Conservation (phyloP, 1,139 yeast genomes). For the Suhomyces yuchorum region DNA sequence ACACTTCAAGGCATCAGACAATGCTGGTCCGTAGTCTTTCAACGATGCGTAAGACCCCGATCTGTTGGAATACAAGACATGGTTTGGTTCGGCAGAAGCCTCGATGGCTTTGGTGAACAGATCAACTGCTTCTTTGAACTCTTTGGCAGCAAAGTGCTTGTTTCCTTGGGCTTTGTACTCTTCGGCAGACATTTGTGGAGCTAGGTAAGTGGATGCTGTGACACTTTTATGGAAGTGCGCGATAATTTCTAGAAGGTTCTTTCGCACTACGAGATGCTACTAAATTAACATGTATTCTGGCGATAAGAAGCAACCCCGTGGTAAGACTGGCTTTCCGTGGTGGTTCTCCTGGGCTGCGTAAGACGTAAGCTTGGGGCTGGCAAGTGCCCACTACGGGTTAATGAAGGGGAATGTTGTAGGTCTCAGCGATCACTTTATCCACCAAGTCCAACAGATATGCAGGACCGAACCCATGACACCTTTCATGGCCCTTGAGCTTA, state of each 20-base stretch:
- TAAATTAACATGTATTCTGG: neutral
- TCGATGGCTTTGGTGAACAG: constrained; percentile 84
- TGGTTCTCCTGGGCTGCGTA: neutral
- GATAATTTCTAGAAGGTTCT: constrained; percentile 11
- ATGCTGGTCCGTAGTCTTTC: constrained; percentile 71
- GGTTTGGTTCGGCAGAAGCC: constrained; percentile 79
- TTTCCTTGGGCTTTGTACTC: constrained; percentile 85
- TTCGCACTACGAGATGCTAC: neutral
- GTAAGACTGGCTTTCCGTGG: neutral
- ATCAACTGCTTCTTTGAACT: constrained; percentile 78
- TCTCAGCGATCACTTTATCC: constrained; percentile 34
- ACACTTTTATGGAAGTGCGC: constrained; percentile 2
- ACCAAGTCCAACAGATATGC: constrained; percentile 62
- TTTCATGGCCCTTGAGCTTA: constrained; percentile 63
- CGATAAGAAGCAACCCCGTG: neutral
- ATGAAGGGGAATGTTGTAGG: constrained; percentile 4
- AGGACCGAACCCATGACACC: constrained; percentile 83
- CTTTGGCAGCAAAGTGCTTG: constrained; percentile 87
- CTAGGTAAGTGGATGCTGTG: neutral
- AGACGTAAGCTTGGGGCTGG: too few relatives aligned
- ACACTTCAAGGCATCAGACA: constrained; percentile 82
- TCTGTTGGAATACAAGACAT: constrained; percentile 88
- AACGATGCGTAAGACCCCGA: constrained; percentile 90
- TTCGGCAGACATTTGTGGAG: constrained; percentile 52
- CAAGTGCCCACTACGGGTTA: too few relatives aligned